Evolutionary conservation across 306 rosid species (phyloP).

Genomic region (Hippophae tibetana): DNA sequence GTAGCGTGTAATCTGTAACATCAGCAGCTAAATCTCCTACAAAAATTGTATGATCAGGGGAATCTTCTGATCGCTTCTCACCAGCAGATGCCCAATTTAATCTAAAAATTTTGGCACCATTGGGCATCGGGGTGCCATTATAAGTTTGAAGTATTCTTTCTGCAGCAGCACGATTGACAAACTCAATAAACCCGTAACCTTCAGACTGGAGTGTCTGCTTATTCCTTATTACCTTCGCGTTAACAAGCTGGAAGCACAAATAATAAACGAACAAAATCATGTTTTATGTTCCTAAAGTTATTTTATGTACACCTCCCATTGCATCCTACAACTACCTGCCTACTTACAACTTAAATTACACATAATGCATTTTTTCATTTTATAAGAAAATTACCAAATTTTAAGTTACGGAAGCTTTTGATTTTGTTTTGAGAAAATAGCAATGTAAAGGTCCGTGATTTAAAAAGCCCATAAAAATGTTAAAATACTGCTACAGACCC

Average conservation of each 20-base stretch:
- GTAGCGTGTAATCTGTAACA: constrained; percentile 69
- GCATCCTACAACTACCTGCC: neutral
- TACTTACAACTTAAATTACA: neutral
- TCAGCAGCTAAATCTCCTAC: constrained; percentile 96
- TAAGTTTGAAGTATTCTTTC: constrained; percentile 65
- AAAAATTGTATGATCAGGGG: constrained; percentile 79
- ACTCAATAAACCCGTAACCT: constrained; percentile 90
- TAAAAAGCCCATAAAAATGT: too few relatives aligned
- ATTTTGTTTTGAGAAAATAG: too few relatives aligned
- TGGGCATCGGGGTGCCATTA: constrained; percentile 83
- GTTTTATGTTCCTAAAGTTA: neutral
- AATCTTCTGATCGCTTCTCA: constrained; percentile 72
- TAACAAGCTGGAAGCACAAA: constrained; percentile 39
- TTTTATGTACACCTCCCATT: neutral
- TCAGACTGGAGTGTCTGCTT: constrained; percentile 78
- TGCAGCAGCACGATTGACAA: constrained; percentile 55
- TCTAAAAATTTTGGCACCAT: constrained; percentile 65
- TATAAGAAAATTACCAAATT: too few relatives aligned
- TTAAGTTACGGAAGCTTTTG: too few relatives aligned
- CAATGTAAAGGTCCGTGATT: too few relatives aligned
- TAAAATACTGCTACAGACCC: too few relatives aligned
- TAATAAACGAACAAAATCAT: neutral
- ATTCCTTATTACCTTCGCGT: constrained; percentile 81
- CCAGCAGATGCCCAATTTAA: constrained; percentile 95
- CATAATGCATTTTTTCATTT: too few relatives aligned